Conservation (phyloP, 331 rosid species). For the Quercus phellos region DNA sequence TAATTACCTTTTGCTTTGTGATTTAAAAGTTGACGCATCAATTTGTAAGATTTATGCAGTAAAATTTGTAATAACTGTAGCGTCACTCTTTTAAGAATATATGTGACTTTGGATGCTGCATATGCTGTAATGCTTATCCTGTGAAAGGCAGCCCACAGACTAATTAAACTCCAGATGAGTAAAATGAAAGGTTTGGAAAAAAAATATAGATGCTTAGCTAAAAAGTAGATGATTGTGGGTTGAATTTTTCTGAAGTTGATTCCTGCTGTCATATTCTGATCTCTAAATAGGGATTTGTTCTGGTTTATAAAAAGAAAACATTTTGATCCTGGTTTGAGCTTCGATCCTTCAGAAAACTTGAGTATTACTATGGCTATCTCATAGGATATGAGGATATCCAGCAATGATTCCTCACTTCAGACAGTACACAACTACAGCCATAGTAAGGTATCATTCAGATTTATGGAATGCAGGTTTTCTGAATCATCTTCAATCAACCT, state of each 20-base stretch:
- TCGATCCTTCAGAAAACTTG: neutral
- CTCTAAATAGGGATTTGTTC: neutral
- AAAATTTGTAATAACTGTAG: too few relatives aligned
- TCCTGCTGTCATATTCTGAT: neutral
- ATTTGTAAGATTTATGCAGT: too few relatives aligned
- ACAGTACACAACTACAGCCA: neutral
- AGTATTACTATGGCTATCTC: neutral
- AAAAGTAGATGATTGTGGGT: neutral
- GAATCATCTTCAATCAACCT: neutral
- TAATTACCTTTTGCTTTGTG: too few relatives aligned
- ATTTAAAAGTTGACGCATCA: too few relatives aligned
- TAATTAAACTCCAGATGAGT: neutral
- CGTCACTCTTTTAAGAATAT: too few relatives aligned
- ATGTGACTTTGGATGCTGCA: too few relatives aligned
- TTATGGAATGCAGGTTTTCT: neutral
- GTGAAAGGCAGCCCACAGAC: neutral
- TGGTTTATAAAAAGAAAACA: too few relatives aligned
- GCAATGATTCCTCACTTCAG: neutral
- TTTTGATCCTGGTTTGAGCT: neutral
- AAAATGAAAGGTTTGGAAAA: neutral
- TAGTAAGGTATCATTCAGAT: neutral
- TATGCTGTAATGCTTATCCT: too few relatives aligned
- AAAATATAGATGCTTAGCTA: neutral
- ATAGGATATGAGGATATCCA: neutral
- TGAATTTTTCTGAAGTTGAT: neutral